Evolutionary conservation across 192 early-diverging fungal genomes (phyloP), one percentile per base, ranked within the genome.

Genomic region (Rhizophagus prolifer): DNA sequence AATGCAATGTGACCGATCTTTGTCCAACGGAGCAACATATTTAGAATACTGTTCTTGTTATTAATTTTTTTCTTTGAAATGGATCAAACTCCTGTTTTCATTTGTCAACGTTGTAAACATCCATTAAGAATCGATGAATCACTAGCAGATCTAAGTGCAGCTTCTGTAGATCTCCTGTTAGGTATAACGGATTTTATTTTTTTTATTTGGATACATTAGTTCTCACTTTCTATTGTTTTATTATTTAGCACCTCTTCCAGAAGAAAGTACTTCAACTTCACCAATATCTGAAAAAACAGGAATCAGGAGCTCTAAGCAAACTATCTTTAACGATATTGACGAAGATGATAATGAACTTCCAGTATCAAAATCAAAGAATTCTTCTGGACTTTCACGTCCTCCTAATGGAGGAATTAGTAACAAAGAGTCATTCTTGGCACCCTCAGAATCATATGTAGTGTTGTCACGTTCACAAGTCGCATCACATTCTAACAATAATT

Each of bases 51-150:
- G 36, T 38, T 38, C 36, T 38, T 38, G 0, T 38, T 38, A 5
- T 0, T 5, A n/a, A 38, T 38, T 38, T 47, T 47, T 47, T 47
- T 14, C 46, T 23, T 61, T 3, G 38, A 38, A 8, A 66, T 66
- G 64, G 64, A 66, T 34, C 31, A 28, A 66, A 4, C 14, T 34
- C 3, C 9, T 28, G 12, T 3, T 16, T 82, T 86, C 76, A 74
- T 79, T 19, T 94, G 93, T 77, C 86, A 90, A 72, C 82, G 84
- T 66, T 94, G 93, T 81, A 85, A 85, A 44, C 88, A 89, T 50
- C 86, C 85, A 10, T 81, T 93, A 13, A 82, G 81, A 38, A 84
- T 92, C 25, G 91, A 93, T 44, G 88, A 91, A 41, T 91, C 90
- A 21, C 63, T 93, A 21, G 74, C 83, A 50, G 88, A 90, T 74